phyloP scores from a whole-genome alignment of 2,329 filamentous ascomycete genomes.

The Botrytis byssoidea region DNA sequence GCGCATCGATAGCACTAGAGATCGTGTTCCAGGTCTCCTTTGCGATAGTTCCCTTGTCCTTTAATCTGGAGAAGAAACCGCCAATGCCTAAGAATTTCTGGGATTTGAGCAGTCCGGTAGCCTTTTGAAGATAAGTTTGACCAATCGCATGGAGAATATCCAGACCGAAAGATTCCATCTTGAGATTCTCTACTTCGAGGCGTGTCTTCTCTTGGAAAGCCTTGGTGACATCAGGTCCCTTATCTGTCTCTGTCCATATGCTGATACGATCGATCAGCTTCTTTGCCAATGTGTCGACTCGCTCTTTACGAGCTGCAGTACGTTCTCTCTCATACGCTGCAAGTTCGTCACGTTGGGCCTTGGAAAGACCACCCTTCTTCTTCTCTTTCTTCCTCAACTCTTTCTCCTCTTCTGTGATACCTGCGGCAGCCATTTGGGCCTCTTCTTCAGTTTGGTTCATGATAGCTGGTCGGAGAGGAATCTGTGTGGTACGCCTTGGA shows the following conservation, averaged over 20 bases:
- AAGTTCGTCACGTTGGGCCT: slow-evolving; percentile 91
- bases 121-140: slow-evolving; percentile 84
- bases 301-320: slow-evolving; percentile 78
- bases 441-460: slow-evolving; percentile 86
- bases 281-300: slow-evolving; percentile 76
- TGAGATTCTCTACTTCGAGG: slow-evolving; percentile 94
- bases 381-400: slow-evolving; percentile 78
- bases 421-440: slow-evolving; percentile 60
- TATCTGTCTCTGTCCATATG: slow-evolving; percentile 97
- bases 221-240: slow-evolving; percentile 75
- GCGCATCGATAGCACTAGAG: slow-evolving; percentile 90
- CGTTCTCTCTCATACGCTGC: slow-evolving; percentile 86
- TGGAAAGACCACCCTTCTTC: slow-evolving; percentile 82
- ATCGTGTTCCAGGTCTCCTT: slow-evolving; percentile 99
- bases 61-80: slow-evolving; percentile 89
- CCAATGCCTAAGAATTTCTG: slow-evolving; percentile 97
- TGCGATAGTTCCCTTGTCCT: slow-evolving; percentile 93
- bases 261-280: slow-evolving; percentile 89
- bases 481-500: slow-evolving; percentile 43
- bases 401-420: slow-evolving; percentile 70
- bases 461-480: slow-evolving; percentile 80
- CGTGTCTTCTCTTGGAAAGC: slow-evolving; percentile 94
- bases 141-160: slow-evolving; percentile 96
- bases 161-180: slow-evolving; percentile 98
- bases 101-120: slow-evolving; percentile 81